Percentiles rank a stretch among this genome's conserved stretches.
Evolutionary conservation across 805 yeast species (phyloP).

Genomic region (Candida odintsovae): DNA sequence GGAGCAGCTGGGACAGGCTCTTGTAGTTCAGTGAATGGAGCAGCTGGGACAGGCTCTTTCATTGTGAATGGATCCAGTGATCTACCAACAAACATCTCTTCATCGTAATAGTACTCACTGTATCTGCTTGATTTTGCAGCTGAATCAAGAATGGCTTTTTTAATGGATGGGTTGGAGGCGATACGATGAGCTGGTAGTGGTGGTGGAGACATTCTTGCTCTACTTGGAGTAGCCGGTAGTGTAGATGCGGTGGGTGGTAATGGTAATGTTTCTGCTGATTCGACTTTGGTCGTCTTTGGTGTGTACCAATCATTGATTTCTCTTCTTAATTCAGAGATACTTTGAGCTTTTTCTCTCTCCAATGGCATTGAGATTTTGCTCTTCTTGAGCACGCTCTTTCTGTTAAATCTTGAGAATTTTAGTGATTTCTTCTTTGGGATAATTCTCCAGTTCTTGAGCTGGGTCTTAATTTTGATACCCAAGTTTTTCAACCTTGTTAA

Average conservation of each 20-base stretch:
- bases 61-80: background rate
- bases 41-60: background rate
- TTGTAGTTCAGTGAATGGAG: background rate
- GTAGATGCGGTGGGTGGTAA: conserved; percentile 3
- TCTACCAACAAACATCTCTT: background rate
- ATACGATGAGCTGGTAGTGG: conserved; percentile 22
- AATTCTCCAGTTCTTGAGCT: conserved; percentile 23
- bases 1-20: background rate
- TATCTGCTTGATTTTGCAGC: background rate
- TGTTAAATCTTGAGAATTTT: conserved; percentile 11
- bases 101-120: background rate
- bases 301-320: conserved; percentile 19
- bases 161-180: conserved; percentile 13
- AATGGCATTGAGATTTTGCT: conserved; percentile 15
- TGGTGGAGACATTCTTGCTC: conserved; percentile 11
- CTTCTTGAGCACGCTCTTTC: conserved; percentile 3
- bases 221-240: background rate
- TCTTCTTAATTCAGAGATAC: conserved; percentile 22
- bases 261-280: conserved; percentile 4
- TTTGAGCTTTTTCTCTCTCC: conserved; percentile 17
- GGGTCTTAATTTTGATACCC: conserved; percentile 22
- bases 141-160: conserved; percentile 4
- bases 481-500: conserved; percentile 25
- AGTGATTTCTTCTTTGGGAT: conserved; percentile 20
- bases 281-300: conserved; percentile 3